Conservation (phyloP, 352 stramenopile genomes). For the Nothophytophthora sp. region DNA sequence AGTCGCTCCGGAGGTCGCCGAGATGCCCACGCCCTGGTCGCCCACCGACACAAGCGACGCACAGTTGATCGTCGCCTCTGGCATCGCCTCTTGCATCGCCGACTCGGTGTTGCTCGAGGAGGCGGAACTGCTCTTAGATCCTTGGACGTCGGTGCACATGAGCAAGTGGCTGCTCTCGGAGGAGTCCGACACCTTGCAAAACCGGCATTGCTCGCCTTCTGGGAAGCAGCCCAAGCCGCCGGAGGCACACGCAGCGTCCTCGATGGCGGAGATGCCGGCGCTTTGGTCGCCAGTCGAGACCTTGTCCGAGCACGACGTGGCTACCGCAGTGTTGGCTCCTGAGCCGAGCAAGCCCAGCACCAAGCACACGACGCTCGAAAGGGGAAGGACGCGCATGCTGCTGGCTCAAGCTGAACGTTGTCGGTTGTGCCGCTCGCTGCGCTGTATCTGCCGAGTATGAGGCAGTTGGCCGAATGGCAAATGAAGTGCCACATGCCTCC, state of each 20-base stretch:
- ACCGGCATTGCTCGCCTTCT: conserved; percentile 21
- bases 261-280: conserved; percentile 35
- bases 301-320: conserved; percentile 17
- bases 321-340: conserved; percentile 1
- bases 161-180: conserved; percentile 5
- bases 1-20: conserved; percentile 15
- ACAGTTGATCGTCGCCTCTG: conserved; percentile 16
- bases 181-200: conserved; percentile 12
- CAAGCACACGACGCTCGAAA: conserved; percentile 17
- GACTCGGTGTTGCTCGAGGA: no score
- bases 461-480: conserved; percentile 21
- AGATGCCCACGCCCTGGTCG: conserved; percentile 30
- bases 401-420: no score
- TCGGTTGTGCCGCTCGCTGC: background rate
- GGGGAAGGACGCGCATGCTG: conserved; percentile 17
- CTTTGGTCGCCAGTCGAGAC: conserved; percentile 29
- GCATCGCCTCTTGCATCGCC: background rate
- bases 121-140: background rate
- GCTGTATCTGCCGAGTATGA: conserved; percentile 15
- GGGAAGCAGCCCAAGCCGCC: conserved; percentile 29
- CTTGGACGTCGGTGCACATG: conserved; percentile 16
- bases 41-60: conserved; percentile 23
- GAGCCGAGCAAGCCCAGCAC: conserved; percentile 9
- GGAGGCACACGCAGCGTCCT: conserved; percentile 30
- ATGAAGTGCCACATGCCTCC: no score